These are phyloP conservation scores for Colletotrichum gloeosporioides DNA, from an alignment of 2,329 filamentous ascomycete genomes.

Conservation along the genomic window DNA sequence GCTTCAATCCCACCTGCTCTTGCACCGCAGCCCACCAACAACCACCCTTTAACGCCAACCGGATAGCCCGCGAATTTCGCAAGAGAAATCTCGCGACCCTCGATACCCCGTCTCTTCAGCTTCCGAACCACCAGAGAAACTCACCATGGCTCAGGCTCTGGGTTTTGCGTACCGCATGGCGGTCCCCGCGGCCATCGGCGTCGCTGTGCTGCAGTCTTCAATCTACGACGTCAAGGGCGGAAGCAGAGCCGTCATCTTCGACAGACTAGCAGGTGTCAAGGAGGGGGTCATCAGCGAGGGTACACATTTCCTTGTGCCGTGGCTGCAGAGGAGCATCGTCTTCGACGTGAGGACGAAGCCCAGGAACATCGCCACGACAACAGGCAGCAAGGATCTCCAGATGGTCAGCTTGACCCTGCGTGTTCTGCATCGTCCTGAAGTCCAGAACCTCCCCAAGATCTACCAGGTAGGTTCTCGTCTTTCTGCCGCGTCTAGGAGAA, in stretches of 20 bases:
- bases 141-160: slow-evolving; percentile 55
- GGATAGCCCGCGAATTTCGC: slow-evolving; percentile 10
- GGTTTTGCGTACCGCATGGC: slow-evolving; percentile 70
- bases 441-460: slow-evolving; percentile 92
- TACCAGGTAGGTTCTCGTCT: slow-evolving; percentile 76
- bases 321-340: slow-evolving; percentile 92
- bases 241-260: slow-evolving; percentile 96
- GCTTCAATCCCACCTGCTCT: slow-evolving; percentile 1
- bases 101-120: background rate
- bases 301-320: slow-evolving; percentile 94
- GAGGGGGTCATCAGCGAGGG: slow-evolving; percentile 93
- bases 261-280: slow-evolving; percentile 89
- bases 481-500: background rate
- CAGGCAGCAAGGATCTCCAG: slow-evolving; percentile 97
- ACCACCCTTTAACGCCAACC: background rate
- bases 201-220: slow-evolving; percentile 74
- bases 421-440: slow-evolving; percentile 93
- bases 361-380: slow-evolving; percentile 95
- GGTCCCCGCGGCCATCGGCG: slow-evolving; percentile 74
- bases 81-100: background rate
- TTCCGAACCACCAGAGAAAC: background rate
- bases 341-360: slow-evolving; percentile 98
- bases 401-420: slow-evolving; percentile 99
- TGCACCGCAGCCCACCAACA: background rate
- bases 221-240: slow-evolving; percentile 98